Percentiles rank a stretch among this genome's conserved stretches.
These are phyloP conservation scores for Thyridium curvatum DNA, from an alignment of 2,329 filamentous ascomycete genomes.

Conservation along the genomic window DNA sequence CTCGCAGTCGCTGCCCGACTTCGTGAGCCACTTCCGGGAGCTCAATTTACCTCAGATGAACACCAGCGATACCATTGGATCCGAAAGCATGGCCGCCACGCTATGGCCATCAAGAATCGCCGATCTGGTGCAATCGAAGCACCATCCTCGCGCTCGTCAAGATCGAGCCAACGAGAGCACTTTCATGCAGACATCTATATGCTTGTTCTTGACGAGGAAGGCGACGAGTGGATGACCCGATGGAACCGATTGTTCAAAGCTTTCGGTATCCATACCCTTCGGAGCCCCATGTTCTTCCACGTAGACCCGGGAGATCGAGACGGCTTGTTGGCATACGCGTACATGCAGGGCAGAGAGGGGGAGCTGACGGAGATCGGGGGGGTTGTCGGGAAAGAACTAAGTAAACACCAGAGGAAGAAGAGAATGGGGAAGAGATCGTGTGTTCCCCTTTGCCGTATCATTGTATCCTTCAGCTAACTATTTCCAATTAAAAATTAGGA, in stretches of 20 bases:
- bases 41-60: constrained; percentile 78
- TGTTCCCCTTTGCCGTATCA: constrained; percentile 8
- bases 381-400: constrained; percentile 73
- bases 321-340: constrained; percentile 63
- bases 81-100: constrained; percentile 50
- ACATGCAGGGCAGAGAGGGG: constrained; percentile 49
- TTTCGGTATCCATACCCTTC: constrained; percentile 64
- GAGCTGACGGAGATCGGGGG: constrained; percentile 66
- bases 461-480: no score
- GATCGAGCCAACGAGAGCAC: no score
- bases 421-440: constrained; percentile 27
- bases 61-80: constrained; percentile 79
- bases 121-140: no score
- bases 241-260: constrained; percentile 66
- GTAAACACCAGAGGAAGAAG: constrained; percentile 73
- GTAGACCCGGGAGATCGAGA: constrained; percentile 71
- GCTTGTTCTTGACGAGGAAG: constrained; percentile 61
- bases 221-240: constrained; percentile 58
- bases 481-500: no score
- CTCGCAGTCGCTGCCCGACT: constrained; percentile 69
- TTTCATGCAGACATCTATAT: constrained; percentile 29
- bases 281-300: constrained; percentile 81
- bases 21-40: constrained; percentile 65
- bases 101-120: constrained; percentile 50
- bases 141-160: no score